Evolutionary conservation across 192 early-diverging fungal species (phyloP), one percentile per base, ranked within the genome.

Genomic region (Backusella circina): DNA sequence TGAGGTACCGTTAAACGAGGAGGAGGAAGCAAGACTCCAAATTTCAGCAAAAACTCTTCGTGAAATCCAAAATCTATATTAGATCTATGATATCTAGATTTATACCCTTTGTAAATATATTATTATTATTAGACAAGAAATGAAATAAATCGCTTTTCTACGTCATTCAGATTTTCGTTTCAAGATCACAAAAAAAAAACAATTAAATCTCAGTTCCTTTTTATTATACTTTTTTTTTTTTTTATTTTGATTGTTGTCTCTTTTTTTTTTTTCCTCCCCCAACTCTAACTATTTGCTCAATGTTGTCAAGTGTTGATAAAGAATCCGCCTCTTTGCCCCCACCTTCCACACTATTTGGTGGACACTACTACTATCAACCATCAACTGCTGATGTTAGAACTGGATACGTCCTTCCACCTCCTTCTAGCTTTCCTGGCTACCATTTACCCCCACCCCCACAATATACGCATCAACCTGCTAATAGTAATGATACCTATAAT

Each of bases 31-130:
- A 76, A 82, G 82, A 72, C 81, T 87, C 41, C 65, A 89, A 26
- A 57, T 69, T 8, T 88, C 90, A 16, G 84, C 89, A 31, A 47
- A 71, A 5, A 75, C 83, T 61, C 87, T 91, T 69, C 89, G 86
- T 70, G 72, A 84, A 18, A 84, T 83, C 10, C 51, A 61, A 61
- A 26, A 61, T 28, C 28, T 61, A 28, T 61, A 61, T 61, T 61
- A 61, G 12, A 61, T 23, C 8, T 13, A 61, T 28, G 0, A 12
- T 10, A 28, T 61, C 8, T 10, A 61, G 21, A 61, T 61, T 28
- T 61, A 61, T 61, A 61, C 54, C 54, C 54, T 28, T n/a, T 61
- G 21, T 61, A 28, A 61, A 28, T 51, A 51, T 15, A 9, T 51
- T 8, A 51, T 61, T 61, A 61, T 4, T 26, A 12, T 13, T 57